These are phyloP conservation scores for Acidiella bohemica DNA, from an alignment of 495 filamentous ascomycete species.

Conservation along the genomic window DNA sequence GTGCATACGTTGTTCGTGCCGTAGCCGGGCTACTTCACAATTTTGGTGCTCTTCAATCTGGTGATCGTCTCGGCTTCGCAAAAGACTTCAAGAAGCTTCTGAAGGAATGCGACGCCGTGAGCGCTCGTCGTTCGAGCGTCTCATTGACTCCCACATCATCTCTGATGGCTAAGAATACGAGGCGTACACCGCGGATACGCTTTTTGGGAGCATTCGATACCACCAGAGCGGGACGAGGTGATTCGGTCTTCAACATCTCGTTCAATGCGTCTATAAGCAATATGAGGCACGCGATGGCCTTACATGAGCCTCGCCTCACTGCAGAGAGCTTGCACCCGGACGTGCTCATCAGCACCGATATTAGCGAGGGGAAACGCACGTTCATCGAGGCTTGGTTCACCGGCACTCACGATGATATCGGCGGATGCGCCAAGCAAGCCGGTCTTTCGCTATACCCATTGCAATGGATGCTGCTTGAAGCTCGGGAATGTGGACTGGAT, in stretches of 20 bases:
- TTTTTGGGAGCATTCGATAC: slow-evolving; percentile 18
- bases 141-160: slow-evolving; percentile 5
- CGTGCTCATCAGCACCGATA: slow-evolving; percentile 3
- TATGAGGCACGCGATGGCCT: slow-evolving; percentile 14
- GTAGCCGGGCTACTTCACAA: slow-evolving; percentile 16
- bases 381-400: slow-evolving; percentile 15
- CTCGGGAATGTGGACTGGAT: slow-evolving; percentile 17
- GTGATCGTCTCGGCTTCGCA: slow-evolving; percentile 9
- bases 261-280: slow-evolving; percentile 16
- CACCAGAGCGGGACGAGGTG: slow-evolving; percentile 6
- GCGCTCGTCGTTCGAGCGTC: slow-evolving; percentile 3
- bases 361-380: slow-evolving; percentile 8
- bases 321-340: slow-evolving; percentile 10
- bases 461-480: slow-evolving; percentile 30
- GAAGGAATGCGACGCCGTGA: slow-evolving; percentile 7
- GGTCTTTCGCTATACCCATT: slow-evolving; percentile 28
- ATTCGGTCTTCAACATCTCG: slow-evolving; percentile 9
- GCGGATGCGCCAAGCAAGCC: slow-evolving; percentile 19
- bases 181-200: slow-evolving; percentile 7
- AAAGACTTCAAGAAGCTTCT: slow-evolving; percentile 18
- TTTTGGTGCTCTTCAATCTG: slow-evolving; percentile 10
- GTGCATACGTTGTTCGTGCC: slow-evolving; percentile 14
- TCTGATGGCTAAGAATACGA: not conserved
- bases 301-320: slow-evolving; percentile 12
- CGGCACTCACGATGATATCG: slow-evolving; percentile 14